These are phyloP conservation scores for Neurospora hispaniola DNA, from an alignment of 495 filamentous ascomycete species.

Conservation along the genomic window DNA sequence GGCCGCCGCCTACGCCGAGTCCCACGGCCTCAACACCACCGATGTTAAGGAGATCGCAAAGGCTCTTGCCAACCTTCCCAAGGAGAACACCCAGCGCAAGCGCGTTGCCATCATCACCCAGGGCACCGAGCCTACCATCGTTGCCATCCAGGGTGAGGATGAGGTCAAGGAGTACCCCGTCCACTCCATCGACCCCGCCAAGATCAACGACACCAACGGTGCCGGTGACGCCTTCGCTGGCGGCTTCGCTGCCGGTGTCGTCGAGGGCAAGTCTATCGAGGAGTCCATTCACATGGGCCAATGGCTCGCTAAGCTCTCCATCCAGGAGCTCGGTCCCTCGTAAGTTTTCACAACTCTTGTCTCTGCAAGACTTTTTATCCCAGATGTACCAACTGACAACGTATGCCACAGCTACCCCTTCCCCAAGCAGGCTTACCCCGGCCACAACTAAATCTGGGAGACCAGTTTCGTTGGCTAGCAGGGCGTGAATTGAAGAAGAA, in stretches of 20 bases:
- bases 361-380: neutral
- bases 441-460: conserved; percentile 11
- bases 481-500: neutral
- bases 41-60: conserved; percentile 83
- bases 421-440: conserved; percentile 68
- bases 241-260: conserved; percentile 81
- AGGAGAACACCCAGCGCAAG: conserved; percentile 72
- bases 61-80: conserved; percentile 74
- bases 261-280: conserved; percentile 68
- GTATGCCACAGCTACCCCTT: conserved; percentile 27
- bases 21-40: conserved; percentile 58
- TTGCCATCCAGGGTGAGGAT: conserved; percentile 60
- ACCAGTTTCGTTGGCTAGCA: neutral
- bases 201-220: conserved; percentile 92
- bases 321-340: conserved; percentile 91
- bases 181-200: conserved; percentile 55
- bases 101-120: conserved; percentile 87
- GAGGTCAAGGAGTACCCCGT: conserved; percentile 70
- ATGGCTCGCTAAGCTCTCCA: conserved; percentile 87
- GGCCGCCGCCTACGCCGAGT: conserved; percentile 72
- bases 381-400: neutral
- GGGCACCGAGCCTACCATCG: conserved; percentile 78
- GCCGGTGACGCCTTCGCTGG: conserved; percentile 96
- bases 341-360: conserved; percentile 44
- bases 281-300: conserved; percentile 78